Base-by-base conservation (phyloP, 495 filamentous ascomycete species). In the Penicillium canariense region DNA sequence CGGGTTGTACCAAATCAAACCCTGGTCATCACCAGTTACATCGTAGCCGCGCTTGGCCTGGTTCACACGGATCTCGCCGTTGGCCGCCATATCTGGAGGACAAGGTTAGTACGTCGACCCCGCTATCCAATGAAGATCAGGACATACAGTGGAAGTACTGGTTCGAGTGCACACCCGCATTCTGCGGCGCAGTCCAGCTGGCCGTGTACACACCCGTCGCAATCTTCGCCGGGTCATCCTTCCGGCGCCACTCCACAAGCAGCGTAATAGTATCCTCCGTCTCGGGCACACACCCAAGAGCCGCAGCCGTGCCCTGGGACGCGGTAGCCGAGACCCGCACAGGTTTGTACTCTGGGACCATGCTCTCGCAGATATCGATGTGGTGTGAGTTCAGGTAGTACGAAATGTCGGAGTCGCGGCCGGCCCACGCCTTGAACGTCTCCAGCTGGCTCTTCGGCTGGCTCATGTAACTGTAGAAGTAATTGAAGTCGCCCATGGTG, bases 361-460 rank as follows among this genome's bases (percentile, higher is more conserved):
- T 95, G 23, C 83, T 87, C 71, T 92, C 91, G 70, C 84, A 87
- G 58, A 97, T 84, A 70, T 97, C 92, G 40, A 97, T 77, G 70
- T 96, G 92, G 73, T 96, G 92, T 51, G 84, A 89, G 77, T 97
- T 97, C 10, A 97, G 81, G 65, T 96, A 97, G 72, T 97, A 97
- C 2, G 85, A 89, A 61, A 96, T 96, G 72, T 96, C 92, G 30
- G 85, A 90, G 62, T 96, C 91, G 48, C 83, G 81, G 43, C 92
- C 92, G 0, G 92, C 92, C 92, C 92, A 97, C 0, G 91, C 89
- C 70, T 91, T 94, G 85, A 97, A 97, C 0, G 92, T 96, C 75
- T 95, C 89, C 5, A 97, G 79, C 73, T 96, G 92, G 17, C 71
- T 85, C 68, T 97, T 96, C 20, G 92, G 92, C 78, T 97, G 92